Evolutionary conservation across 352 stramenopile species (phyloP).

Genomic region (Pythium volutum): DNA sequence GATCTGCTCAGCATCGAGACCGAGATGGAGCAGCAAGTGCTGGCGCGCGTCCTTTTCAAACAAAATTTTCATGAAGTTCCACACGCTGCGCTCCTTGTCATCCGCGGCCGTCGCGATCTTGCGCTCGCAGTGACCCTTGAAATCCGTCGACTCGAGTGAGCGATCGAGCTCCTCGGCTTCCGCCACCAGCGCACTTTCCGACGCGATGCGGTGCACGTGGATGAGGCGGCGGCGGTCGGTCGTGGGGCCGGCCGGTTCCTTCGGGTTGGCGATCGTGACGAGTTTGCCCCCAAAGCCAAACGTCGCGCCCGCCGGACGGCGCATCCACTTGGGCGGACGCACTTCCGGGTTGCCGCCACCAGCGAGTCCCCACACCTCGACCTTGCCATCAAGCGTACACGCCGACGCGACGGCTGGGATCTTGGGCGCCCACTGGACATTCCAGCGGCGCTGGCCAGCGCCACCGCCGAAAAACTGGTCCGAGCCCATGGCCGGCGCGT

Average conservation of each 20-base stretch:
- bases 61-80: constrained; percentile 92
- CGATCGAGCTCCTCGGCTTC: constrained; percentile 90
- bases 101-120: constrained; percentile 71
- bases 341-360: constrained; percentile 72
- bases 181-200: constrained; percentile 76
- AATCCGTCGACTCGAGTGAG: constrained; percentile 88
- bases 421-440: constrained; percentile 95
- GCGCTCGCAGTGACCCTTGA: constrained; percentile 91
- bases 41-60: constrained; percentile 95
- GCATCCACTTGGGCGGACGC: constrained; percentile 95
- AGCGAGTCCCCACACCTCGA: constrained; percentile 92
- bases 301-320: constrained; percentile 86
- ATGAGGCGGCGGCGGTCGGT: constrained; percentile 66
- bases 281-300: constrained; percentile 97
- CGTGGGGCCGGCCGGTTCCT: constrained; percentile 48
- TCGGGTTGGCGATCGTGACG: constrained; percentile 83
- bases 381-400: constrained; percentile 96
- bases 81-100: constrained; percentile 76
- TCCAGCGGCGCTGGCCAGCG: constrained; percentile 87
- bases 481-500: constrained; percentile 66
- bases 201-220: constrained; percentile 79
- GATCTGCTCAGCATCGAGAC: constrained; percentile 93
- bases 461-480: constrained; percentile 78
- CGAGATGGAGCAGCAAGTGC: constrained; percentile 93
- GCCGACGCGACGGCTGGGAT: constrained; percentile 94